Evolutionary conservation across 805 yeast species (phyloP).

Genomic region (Saccharomycopsis guyanensis): DNA sequence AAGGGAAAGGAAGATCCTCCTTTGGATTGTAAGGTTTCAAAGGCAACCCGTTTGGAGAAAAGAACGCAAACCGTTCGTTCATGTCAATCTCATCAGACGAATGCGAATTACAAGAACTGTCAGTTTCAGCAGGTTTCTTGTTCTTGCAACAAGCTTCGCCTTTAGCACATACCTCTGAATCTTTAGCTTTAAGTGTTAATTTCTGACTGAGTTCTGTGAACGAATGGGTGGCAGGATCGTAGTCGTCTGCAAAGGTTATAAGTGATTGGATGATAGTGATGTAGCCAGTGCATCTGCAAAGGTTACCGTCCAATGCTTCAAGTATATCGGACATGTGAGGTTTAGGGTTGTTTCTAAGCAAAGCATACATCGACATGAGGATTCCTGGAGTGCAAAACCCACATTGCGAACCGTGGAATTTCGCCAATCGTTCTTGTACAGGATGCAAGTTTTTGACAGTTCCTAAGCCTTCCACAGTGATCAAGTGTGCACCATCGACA

Average conservation of each 20-base stretch:
- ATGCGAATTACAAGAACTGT: neutral
- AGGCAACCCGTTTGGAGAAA: constrained; percentile 35
- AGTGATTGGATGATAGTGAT: constrained; percentile 44
- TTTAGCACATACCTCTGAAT: constrained; percentile 25
- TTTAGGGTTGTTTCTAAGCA: constrained; percentile 31
- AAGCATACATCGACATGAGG: constrained; percentile 39
- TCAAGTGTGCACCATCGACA: constrained; percentile 39
- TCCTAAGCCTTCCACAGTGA: constrained; percentile 44
- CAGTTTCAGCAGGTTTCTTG: constrained; percentile 19
- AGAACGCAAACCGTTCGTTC: constrained; percentile 23
- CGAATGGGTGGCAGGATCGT: constrained; percentile 22
- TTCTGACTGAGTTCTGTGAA: constrained; percentile 24
- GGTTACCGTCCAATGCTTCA: constrained; percentile 41
- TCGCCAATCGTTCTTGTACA: constrained; percentile 42
- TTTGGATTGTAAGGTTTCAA: constrained; percentile 33
- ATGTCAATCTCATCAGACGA: constrained; percentile 27
- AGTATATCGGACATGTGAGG: constrained; percentile 33
- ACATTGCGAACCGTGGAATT: constrained; percentile 43
- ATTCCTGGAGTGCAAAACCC: constrained; percentile 47
- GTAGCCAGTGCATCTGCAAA: constrained; percentile 44
- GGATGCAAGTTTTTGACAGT: constrained; percentile 35
- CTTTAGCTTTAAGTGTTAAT: constrained; percentile 19
- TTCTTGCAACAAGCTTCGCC: constrained; percentile 32
- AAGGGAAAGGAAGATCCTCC: constrained; percentile 37
- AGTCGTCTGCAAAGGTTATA: constrained; percentile 33